These are phyloP conservation scores for Pseudopithomyces maydicus DNA, from an alignment of 2,329 filamentous ascomycete species.

Conservation along the genomic window DNA sequence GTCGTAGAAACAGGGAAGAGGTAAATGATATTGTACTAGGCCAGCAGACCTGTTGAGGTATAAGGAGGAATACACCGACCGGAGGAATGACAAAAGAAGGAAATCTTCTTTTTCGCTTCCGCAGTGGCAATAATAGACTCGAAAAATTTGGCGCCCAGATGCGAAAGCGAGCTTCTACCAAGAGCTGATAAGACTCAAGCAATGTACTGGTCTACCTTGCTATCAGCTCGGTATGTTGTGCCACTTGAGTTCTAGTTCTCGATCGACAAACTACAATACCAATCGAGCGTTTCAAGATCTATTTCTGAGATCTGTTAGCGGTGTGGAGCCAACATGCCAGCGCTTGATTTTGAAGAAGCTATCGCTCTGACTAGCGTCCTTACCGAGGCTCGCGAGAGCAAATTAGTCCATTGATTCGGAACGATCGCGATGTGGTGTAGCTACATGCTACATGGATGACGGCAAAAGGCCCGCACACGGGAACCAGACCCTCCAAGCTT, in stretches of 20 bases:
- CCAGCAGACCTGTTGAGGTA: neutral
- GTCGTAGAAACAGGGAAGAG: neutral
- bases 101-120: neutral
- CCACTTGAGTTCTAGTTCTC: neutral
- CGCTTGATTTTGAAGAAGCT: neutral
- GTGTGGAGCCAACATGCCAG: neutral
- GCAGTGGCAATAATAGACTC: neutral
- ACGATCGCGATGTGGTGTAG: neutral
- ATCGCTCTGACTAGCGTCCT: neutral
- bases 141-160: neutral
- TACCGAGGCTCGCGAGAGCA: neutral
- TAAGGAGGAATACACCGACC: neutral
- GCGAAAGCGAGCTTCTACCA: neutral
- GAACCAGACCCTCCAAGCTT: neutral
- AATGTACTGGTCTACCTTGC: neutral
- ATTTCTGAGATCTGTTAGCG: neutral
- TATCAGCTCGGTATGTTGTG: neutral
- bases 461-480: neutral
- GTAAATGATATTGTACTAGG: neutral
- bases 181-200: neutral
- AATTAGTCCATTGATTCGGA: neutral
- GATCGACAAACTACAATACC: neutral
- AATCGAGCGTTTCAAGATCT: neutral
- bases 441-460: neutral
- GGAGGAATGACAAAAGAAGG: neutral